A percentile compares a stretch with the other conserved stretches of the same genome.
Evolutionary conservation across 2,329 filamentous ascomycete species (phyloP).

Genomic region (Cladophialophora carrionii): DNA sequence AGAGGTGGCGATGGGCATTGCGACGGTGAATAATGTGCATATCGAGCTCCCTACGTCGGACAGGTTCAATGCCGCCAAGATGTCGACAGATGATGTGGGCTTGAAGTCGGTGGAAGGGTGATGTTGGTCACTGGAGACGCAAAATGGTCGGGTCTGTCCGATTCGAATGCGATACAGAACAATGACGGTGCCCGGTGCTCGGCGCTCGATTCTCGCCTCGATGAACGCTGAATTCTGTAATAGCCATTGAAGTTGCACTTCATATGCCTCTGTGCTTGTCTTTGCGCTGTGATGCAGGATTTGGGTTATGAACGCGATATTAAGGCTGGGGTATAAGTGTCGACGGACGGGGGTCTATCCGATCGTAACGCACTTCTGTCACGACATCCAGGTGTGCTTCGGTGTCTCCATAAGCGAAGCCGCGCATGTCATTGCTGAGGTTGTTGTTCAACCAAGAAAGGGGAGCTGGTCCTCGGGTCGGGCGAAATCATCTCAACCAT

Average conservation of each 20-base stretch:
- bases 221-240: neutral
- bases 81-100: constrained; percentile 29
- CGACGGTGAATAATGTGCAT: constrained; percentile 46
- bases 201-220: neutral
- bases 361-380: no score
- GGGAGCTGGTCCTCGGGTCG: neutral
- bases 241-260: neutral
- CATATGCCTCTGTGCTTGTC: neutral
- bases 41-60: constrained; percentile 47
- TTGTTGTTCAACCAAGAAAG: neutral
- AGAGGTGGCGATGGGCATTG: constrained; percentile 44
- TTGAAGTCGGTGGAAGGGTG: constrained; percentile 33
- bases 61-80: constrained; percentile 45
- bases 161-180: neutral
- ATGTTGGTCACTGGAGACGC: neutral
- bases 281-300: neutral
- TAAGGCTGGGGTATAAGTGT: no score
- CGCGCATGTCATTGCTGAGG: neutral
- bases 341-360: no score
- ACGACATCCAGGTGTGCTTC: no score
- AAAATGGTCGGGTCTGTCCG: neutral
- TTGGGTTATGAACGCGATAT: no score
- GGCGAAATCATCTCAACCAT: neutral
- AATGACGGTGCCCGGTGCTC: neutral
- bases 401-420: no score